phyloP scores from a whole-genome alignment of 345 rosid genomes.

The Hypericum androsaemum region DNA sequence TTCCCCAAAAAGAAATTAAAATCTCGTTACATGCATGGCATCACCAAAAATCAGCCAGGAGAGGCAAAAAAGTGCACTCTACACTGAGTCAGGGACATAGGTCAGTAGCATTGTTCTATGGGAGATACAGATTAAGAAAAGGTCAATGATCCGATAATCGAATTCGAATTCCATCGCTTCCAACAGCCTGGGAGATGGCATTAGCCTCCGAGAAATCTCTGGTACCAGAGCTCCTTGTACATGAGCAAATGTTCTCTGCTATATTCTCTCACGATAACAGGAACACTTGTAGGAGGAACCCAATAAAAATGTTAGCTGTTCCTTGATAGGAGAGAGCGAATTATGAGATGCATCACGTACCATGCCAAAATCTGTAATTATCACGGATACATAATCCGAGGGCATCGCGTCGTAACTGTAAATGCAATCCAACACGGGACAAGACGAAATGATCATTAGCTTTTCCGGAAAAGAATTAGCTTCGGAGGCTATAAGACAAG shows the following conservation, averaged over 20 bases:
- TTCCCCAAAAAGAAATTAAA: too few relatives aligned
- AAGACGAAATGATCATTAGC: slow-evolving; percentile 8
- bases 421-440: slow-evolving; percentile 8
- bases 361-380: slow-evolving; percentile 94
- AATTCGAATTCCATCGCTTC: slow-evolving; percentile 14
- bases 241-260: slow-evolving; percentile 58
- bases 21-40: too few relatives aligned
- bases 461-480: slow-evolving; percentile 10
- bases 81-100: slow-evolving; percentile 58
- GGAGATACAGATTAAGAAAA: slow-evolving; percentile 6
- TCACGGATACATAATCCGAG: slow-evolving; percentile 78
- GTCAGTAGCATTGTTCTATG: slow-evolving; percentile 1
- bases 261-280: slow-evolving; percentile 84
- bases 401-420: slow-evolving; percentile 91
- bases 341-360: slow-evolving; percentile 32
- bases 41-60: slow-evolving; percentile 45
- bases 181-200: slow-evolving; percentile 7
- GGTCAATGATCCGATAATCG: slow-evolving; percentile 6
- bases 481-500: not conserved
- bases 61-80: slow-evolving; percentile 83
- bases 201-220: slow-evolving; percentile 25
- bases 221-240: slow-evolving; percentile 20
- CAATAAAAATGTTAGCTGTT: not conserved
- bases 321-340: not conserved
- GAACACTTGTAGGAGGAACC: slow-evolving; percentile 96